Base-by-base conservation (phyloP, 2,329 filamentous ascomycete genomes). In the Epichloe gansuensis region DNA sequence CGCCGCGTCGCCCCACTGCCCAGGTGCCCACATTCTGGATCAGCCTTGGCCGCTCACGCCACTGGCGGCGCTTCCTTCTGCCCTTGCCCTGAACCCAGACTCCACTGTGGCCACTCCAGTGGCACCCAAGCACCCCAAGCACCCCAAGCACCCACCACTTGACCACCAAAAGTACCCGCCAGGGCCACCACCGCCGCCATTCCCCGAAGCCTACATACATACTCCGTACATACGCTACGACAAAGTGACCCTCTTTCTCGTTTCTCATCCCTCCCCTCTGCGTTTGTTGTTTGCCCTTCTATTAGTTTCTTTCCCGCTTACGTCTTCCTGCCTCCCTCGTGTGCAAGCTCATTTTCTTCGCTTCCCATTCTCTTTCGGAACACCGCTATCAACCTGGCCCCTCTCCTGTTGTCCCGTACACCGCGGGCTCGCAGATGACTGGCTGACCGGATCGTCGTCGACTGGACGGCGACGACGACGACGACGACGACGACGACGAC, bases 371-470 rank as follows among this genome's bases (percentile, higher is more conserved):
- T 31, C 9, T 12, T 5, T 44, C 39, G 15, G n/a, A 13, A 17
- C 40, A 15, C 17, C 31, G 13, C 49, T 45, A 12, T 42, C 35
- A 13, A 25, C 7, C n/a, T 39, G 15, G 34, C 31, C 31, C 1
- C 31, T 39, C 21, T 13, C 15, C 36, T 9, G 9, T 31, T 12
- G 23, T 34, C 47, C 36, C 42, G 47, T 27, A 40, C 36, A 7
- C 23, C 39, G 15, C 51, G 46, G 44, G 51, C 36, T 47, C 21
- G 51, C 51, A 53, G 43, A 53, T 53, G 51, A 53, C 23, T 43
- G 43, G 47, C 48, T 53, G 51, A 53, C 48, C 27, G 43, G 25
- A 50, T 51, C 43, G 47, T 53, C 48, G 51, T 50, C 48, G 51
- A 51, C 43, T 53, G 48, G 38, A 51, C 51, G 43, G 36, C 43